These are phyloP conservation scores for Lichtheimia corymbifera DNA, from an alignment of 371 early-diverging fungal genomes.

Conservation along the genomic window DNA sequence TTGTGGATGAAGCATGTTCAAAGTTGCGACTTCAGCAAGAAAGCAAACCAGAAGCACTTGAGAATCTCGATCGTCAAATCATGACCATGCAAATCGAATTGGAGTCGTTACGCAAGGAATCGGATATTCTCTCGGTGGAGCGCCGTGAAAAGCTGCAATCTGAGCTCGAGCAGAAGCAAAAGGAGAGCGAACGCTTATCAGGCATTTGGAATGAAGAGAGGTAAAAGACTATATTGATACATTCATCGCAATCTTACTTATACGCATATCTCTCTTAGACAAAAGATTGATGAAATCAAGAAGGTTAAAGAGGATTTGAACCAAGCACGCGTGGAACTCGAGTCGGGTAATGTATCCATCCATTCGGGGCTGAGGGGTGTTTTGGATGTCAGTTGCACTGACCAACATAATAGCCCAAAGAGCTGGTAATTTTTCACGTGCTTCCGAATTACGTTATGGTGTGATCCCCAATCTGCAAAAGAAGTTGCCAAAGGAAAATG, in stretches of 20 bases:
- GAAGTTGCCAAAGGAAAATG: constrained; percentile 59
- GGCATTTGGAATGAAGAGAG: constrained; percentile 76
- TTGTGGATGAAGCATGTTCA: constrained; percentile 89
- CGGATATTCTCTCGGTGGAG: constrained; percentile 70
- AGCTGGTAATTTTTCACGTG: constrained; percentile 72
- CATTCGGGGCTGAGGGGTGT: too few species aligned
- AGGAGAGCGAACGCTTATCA: constrained; percentile 62
- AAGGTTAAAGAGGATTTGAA: constrained; percentile 71
- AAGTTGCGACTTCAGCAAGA: constrained; percentile 81
- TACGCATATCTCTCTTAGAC: constrained; percentile 17
- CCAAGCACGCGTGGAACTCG: constrained; percentile 77
- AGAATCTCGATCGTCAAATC: constrained; percentile 73
- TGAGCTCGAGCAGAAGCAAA: constrained; percentile 65
- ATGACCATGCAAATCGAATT: constrained; percentile 77
- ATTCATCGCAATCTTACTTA: neutral
- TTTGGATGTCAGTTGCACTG: too few species aligned
- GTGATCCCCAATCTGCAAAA: constrained; percentile 86
- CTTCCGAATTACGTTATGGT: constrained; percentile 84
- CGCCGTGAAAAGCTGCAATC: constrained; percentile 67
- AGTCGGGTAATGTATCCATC: constrained; percentile 36
- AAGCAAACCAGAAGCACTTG: constrained; percentile 79
- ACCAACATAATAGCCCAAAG: constrained; percentile 51
- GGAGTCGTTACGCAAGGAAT: constrained; percentile 76
- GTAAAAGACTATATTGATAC: constrained; percentile 10
- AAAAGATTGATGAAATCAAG: constrained; percentile 75